A percentile compares a stretch with the other conserved stretches of the same genome.
These are phyloP conservation scores for Hymenoscyphus repandus DNA, from an alignment of 2,329 filamentous ascomycete species.

Conservation along the genomic window DNA sequence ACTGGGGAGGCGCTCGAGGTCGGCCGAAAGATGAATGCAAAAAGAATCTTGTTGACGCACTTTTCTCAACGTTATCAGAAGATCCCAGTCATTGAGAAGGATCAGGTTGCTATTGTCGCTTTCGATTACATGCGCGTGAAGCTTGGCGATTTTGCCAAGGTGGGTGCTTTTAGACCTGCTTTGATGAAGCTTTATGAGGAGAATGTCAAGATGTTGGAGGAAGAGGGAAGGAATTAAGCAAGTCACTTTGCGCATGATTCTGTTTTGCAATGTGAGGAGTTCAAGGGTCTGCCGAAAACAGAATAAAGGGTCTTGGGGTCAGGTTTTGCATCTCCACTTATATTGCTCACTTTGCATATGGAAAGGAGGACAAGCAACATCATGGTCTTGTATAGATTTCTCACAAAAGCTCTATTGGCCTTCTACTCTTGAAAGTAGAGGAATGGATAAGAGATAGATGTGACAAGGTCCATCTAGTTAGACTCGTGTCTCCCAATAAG, in stretches of 20 bases:
- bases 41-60: slow-evolving; percentile 80
- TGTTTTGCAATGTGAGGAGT: too few species aligned
- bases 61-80: slow-evolving; percentile 84
- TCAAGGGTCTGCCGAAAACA: too few species aligned
- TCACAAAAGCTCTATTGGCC: too few species aligned
- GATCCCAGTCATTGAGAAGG: slow-evolving; percentile 35
- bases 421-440: too few species aligned
- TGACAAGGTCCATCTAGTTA: too few species aligned
- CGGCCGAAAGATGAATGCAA: slow-evolving; percentile 72
- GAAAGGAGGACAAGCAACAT: not conserved
- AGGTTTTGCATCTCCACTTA: too few species aligned
- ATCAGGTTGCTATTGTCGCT: slow-evolving; percentile 64
- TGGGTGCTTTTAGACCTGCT: slow-evolving; percentile 58
- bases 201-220: slow-evolving; percentile 10
- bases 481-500: too few species aligned
- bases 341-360: too few species aligned
- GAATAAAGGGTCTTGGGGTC: too few species aligned
- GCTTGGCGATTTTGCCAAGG: slow-evolving; percentile 63
- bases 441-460: too few species aligned
- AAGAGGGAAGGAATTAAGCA: not conserved
- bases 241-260: too few species aligned
- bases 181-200: slow-evolving; percentile 51
- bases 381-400: too few species aligned
- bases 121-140: slow-evolving; percentile 76
- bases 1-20: slow-evolving; percentile 79